Percentiles rank a stretch among this genome's conserved stretches.
Evolutionary conservation across 371 early-diverging fungal genomes (phyloP).

Genomic region (Dinochytrium kinnereticum): DNA sequence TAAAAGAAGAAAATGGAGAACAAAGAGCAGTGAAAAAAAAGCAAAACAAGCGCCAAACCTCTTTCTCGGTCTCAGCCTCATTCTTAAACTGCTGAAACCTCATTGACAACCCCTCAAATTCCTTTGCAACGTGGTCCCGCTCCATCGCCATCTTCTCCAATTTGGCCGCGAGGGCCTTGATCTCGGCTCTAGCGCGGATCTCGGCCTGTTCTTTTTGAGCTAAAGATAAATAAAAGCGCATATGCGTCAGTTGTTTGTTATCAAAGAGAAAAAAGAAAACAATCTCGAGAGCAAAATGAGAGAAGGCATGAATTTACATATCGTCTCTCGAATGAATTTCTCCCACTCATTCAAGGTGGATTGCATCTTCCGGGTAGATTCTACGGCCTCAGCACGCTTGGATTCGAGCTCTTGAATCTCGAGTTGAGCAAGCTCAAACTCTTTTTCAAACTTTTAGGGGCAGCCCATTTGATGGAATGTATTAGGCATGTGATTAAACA

Average conservation of each 20-base stretch:
- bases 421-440: constrained; percentile 44
- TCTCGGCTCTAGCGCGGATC: not conserved
- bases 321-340: constrained; percentile 34
- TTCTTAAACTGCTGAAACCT: not conserved
- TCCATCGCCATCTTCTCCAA: constrained; percentile 8
- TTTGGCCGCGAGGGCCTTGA: not conserved
- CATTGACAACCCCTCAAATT: not conserved
- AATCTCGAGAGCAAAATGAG: not conserved
- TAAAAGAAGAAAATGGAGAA: not conserved
- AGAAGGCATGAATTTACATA: constrained; percentile 23
- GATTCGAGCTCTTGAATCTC: constrained; percentile 41
- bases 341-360: constrained; percentile 43
- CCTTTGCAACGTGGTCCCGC: not conserved
- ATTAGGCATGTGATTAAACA: too few species aligned
- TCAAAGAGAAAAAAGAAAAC: not conserved
- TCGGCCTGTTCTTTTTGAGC: constrained; percentile 2
- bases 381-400: constrained; percentile 13
- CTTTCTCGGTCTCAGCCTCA: constrained; percentile 13
- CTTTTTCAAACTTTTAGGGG: constrained; percentile 39
- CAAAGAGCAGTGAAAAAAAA: not conserved
- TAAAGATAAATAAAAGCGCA: too few species aligned
- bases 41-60: constrained; percentile 21
- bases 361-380: constrained; percentile 23
- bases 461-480: not conserved
- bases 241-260: not conserved